Percentiles rank a stretch among this genome's conserved stretches.
Conservation (phyloP, 192 early-diverging fungal species). For the Coemansia sp. region DNA sequence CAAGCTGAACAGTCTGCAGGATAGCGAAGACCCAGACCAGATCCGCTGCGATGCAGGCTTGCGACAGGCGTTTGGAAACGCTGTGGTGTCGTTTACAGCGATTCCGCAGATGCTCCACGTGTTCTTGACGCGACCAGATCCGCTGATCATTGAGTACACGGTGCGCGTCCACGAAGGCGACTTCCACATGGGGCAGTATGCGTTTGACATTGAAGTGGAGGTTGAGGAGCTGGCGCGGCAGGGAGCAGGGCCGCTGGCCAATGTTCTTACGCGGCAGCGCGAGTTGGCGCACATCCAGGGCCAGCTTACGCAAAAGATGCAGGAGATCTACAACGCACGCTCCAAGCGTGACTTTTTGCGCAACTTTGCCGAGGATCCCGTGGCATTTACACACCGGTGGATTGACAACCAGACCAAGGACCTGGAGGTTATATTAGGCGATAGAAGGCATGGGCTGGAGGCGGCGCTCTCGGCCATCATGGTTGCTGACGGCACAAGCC, state of each 20-base stretch:
- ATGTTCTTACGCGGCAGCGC: constrained; percentile 50
- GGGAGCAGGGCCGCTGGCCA: constrained; percentile 58
- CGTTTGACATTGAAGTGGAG: constrained; percentile 93
- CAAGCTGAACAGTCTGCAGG: constrained; percentile 89
- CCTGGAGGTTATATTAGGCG: constrained; percentile 71
- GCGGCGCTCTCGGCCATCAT: constrained; percentile 48
- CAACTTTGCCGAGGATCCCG: constrained; percentile 81
- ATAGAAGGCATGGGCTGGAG: constrained; percentile 46
- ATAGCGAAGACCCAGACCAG: constrained; percentile 81
- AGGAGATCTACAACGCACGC: constrained; percentile 84
- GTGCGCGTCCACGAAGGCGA: constrained; percentile 75
- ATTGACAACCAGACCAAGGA: constrained; percentile 91
- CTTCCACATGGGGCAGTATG: constrained; percentile 71
- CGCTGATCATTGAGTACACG: constrained; percentile 88
- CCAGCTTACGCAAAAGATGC: constrained; percentile 75
- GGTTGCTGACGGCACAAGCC: constrained; percentile 30
- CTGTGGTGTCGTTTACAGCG: constrained; percentile 75
- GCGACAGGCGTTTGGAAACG: constrained; percentile 64
- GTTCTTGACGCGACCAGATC: constrained; percentile 79
- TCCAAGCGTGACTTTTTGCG: constrained; percentile 93
- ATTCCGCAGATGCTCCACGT: constrained; percentile 78
- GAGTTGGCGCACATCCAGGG: constrained; percentile 54
- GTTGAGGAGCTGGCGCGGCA: constrained; percentile 71
- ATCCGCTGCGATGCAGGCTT: constrained; percentile 84
- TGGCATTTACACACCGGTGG: constrained; percentile 91